Evolutionary conservation across 1,284 basidiomycete species (phyloP).

Genomic region (Cutaneotrichosporon sp.): DNA sequence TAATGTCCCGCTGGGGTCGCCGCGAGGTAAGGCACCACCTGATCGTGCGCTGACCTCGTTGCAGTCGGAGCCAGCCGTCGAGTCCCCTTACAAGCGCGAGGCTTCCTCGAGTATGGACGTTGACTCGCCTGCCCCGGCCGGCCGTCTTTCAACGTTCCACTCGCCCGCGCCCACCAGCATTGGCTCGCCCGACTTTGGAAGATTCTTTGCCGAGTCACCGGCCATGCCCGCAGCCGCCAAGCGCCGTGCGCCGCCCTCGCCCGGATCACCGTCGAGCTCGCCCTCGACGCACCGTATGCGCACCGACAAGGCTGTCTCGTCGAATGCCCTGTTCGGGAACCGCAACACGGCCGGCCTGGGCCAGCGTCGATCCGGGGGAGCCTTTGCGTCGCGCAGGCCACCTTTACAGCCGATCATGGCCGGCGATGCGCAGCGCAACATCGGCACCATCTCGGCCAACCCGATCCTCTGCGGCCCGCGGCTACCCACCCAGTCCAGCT

Average conservation of each 20-base stretch:
- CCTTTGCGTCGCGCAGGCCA: conserved; percentile 36
- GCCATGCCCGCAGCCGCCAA: conserved; percentile 35
- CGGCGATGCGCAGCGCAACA: conserved; percentile 21
- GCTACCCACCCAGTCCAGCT: conserved; percentile 10
- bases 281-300: conserved; percentile 47
- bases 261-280: conserved; percentile 47
- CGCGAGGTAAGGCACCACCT: conserved; percentile 31
- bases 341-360: conserved; percentile 22
- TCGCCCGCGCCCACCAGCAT: conserved; percentile 28
- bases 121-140: conserved; percentile 37
- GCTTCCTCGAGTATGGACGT: conserved; percentile 39
- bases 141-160: conserved; percentile 14
- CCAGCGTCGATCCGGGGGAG: conserved; percentile 26
- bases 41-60: conserved; percentile 4
- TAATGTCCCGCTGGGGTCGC: conserved; percentile 34
- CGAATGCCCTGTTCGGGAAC: conserved; percentile 34
- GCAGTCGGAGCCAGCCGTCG: conserved; percentile 24
- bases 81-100: conserved; percentile 16
- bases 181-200: conserved; percentile 46
- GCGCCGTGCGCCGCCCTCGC: conserved; percentile 41
- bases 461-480: conserved; percentile 42
- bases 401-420: conserved; percentile 27
- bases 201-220: conserved; percentile 51
- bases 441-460: conserved; percentile 41
- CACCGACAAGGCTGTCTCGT: conserved; percentile 41